phyloP scores from a whole-genome alignment of 2,329 filamentous ascomycete genomes.

The Coniochaeta ligniaria region DNA sequence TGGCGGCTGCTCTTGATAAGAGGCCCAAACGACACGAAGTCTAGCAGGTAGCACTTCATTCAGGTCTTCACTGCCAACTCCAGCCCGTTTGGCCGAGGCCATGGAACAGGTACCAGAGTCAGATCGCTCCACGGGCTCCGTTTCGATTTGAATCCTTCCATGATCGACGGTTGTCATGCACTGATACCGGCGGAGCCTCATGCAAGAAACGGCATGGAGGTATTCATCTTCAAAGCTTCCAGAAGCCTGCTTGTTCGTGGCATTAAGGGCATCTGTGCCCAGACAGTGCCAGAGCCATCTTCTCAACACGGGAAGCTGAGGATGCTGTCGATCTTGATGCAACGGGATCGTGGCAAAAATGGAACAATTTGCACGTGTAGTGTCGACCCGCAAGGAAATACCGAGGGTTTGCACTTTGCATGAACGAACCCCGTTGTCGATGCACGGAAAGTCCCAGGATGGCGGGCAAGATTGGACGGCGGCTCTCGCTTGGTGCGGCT shows the following conservation, averaged over 20 bases:
- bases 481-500: slow-evolving; percentile 10
- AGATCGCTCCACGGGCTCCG: neutral
- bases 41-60: neutral
- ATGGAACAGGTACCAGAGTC: neutral
- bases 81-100: neutral
- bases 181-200: neutral
- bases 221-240: neutral
- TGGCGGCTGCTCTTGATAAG: too few species aligned
- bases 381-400: neutral
- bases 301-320: neutral
- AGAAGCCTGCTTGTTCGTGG: neutral
- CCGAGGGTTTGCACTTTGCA: slow-evolving; percentile 10
- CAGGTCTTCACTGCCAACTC: neutral
- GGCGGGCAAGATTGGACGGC: slow-evolving; percentile 3
- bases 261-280: too few species aligned
- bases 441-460: neutral
- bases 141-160: neutral
- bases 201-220: neutral
- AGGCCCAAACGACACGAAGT: too few species aligned
- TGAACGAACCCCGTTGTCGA: neutral
- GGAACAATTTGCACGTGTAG: neutral
- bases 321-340: neutral
- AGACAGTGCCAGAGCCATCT: neutral
- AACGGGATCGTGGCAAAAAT: slow-evolving; percentile 1
- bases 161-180: neutral